Percentiles rank a stretch among this genome's conserved stretches.
Conservation (phyloP, 352 stramenopile species). For the Globisporangium emineosum region DNA sequence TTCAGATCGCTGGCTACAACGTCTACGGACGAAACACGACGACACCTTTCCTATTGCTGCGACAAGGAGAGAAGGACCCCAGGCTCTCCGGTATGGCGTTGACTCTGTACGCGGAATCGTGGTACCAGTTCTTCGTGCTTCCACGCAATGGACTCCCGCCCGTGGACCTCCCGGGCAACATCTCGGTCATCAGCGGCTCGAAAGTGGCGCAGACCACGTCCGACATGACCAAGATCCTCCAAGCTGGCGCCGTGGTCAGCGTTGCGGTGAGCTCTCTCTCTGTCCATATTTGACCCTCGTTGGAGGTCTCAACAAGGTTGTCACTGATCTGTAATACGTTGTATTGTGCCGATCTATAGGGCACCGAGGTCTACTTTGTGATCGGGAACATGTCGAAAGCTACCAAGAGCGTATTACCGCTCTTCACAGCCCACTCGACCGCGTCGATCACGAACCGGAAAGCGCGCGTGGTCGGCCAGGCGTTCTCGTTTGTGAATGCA, state of each 20-base stretch:
- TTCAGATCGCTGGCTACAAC: constrained; percentile 31
- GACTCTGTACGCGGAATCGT: constrained; percentile 31
- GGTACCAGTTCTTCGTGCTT: constrained; percentile 56
- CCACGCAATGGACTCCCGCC: constrained; percentile 26
- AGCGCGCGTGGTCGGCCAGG: constrained; percentile 25
- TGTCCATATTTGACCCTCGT: not conserved
- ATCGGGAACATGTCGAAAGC: constrained; percentile 35
- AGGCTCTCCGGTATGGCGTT: constrained; percentile 20
- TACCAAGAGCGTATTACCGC: constrained; percentile 26
- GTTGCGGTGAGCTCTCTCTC: constrained; percentile 22
- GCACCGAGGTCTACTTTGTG: constrained; percentile 24
- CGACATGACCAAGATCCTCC: constrained; percentile 33
- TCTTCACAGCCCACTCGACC: constrained; percentile 24
- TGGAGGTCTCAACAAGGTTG: no score
- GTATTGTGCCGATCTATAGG: not conserved
- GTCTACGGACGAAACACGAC: constrained; percentile 31
- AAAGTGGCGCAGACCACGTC: constrained; percentile 29
- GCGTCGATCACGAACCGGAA: constrained; percentile 26
- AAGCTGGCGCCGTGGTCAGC: constrained; percentile 32
- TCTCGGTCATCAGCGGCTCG: constrained; percentile 36
- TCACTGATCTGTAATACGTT: no score
- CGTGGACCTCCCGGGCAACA: constrained; percentile 22
- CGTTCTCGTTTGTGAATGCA: constrained; percentile 29
- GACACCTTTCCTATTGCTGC: constrained; percentile 28
- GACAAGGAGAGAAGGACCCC: constrained; percentile 10